Evolutionary conservation across 2,329 filamentous ascomycete genomes (phyloP).

Genomic region (Colletotrichum melonis): DNA sequence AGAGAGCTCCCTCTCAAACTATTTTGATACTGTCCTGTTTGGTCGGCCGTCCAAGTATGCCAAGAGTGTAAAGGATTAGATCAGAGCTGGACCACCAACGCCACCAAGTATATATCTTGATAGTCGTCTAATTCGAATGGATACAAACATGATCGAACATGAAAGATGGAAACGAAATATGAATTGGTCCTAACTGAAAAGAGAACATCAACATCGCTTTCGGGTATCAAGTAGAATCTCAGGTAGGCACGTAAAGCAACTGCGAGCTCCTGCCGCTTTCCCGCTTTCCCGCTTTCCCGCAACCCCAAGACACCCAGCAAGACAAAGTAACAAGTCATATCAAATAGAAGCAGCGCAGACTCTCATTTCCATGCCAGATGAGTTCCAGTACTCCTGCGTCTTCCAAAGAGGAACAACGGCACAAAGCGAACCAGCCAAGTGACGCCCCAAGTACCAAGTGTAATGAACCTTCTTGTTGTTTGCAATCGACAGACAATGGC

Average conservation of each 20-base stretch:
- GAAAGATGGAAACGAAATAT: constrained; percentile 19
- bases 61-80: constrained; percentile 45
- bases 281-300: constrained; percentile 9
- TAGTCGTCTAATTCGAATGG: constrained; percentile 14
- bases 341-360: constrained; percentile 22
- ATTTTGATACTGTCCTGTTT: constrained; percentile 59
- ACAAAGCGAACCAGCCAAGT: background rate
- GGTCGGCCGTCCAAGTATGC: constrained; percentile 46
- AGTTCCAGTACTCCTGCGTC: background rate
- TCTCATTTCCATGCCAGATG: constrained; percentile 12
- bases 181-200: constrained; percentile 25
- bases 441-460: background rate
- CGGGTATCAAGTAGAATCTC: constrained; percentile 33
- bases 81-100: background rate
- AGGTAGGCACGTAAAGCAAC: constrained; percentile 24
- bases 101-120: background rate
- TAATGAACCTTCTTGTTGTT: background rate
- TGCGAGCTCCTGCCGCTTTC: constrained; percentile 8
- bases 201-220: constrained; percentile 31
- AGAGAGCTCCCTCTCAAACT: constrained; percentile 59
- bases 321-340: constrained; percentile 21
- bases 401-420: background rate
- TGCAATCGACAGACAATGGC: background rate
- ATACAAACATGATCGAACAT: background rate
- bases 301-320: constrained; percentile 31